Evolutionary conservation across 495 filamentous ascomycete species (phyloP), one percentile per base, ranked within the genome.

Genomic region (Aspergillus leporis): DNA sequence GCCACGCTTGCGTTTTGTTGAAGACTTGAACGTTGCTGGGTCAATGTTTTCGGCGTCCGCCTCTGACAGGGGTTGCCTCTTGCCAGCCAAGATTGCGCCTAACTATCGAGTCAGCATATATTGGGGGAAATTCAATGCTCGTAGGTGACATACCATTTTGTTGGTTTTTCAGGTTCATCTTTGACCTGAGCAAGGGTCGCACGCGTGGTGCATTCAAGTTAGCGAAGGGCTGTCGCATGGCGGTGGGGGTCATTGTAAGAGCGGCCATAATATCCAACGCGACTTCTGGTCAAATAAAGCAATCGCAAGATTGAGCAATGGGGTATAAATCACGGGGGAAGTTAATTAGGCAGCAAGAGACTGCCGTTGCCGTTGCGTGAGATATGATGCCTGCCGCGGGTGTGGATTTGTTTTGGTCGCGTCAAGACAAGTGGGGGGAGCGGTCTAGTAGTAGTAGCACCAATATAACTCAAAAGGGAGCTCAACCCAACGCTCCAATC

Each of bases 21-120:
- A 81, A 13, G 79, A 77, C 40, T 73, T 82, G 66, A 86, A 85
- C 56, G 82, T 67, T 23, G 74, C 58, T 0, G 92, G 92, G 65
- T 93, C 90, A 60, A 95, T 80, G 66, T 96, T 97, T 77, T 97
- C 92, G 8, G 80, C 72, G 68, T 96, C 85, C 55, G 78, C 75
- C 18, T 83, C 77, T 31, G 83, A 76, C 57, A 82, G 78, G 53
- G 78, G 74, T 25, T 66, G 73, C 62, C 59, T 68, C 55, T 74
- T 74, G 58, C 60, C 56, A 21, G 65, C 62, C 14, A 74, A 25
- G 23, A 67, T 53, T 51, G 64, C 55, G 54, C 67, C 72, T 74
- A 50, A 41, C n/a, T 1, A 47, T 58, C 60, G 55, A 55, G 25
- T 28, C 55, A 38, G 28, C 30, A 47, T 28, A 16, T n/a, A 51